Percentiles rank a stretch among this genome's conserved stretches.
Evolutionary conservation across 768 basidiomycete genomes (phyloP).

Genomic region (Solioccasus polychromus): DNA sequence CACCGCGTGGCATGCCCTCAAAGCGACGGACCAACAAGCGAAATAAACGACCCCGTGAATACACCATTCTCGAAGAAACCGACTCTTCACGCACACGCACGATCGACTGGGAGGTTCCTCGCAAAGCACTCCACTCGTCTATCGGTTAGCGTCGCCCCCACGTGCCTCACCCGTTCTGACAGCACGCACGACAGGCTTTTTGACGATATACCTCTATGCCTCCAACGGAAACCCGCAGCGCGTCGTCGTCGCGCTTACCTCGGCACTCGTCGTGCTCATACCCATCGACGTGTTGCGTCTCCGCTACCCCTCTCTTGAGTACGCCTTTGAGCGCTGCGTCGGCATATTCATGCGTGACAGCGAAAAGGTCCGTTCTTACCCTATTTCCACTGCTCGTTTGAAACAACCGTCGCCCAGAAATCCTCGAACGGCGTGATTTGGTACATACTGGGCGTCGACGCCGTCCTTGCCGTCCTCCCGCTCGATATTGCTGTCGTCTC

Average conservation of each 20-base stretch:
- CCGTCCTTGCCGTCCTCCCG: slow-evolving; percentile 73
- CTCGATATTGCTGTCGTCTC: slow-evolving; percentile 87
- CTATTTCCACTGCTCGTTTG: neutral
- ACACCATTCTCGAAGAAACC: no score
- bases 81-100: slow-evolving; percentile 3
- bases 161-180: slow-evolving; percentile 2
- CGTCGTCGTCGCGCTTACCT: slow-evolving; percentile 62
- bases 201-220: slow-evolving; percentile 57
- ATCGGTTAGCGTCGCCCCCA: slow-evolving; percentile 58
- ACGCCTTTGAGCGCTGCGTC: slow-evolving; percentile 63
- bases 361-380: slow-evolving; percentile 54
- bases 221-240: slow-evolving; percentile 44
- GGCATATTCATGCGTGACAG: slow-evolving; percentile 90
- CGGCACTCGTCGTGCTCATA: slow-evolving; percentile 62
- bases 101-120: slow-evolving; percentile 86
- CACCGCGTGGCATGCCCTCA: slow-evolving; percentile 35
- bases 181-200: slow-evolving; percentile 52
- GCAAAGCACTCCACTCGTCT: slow-evolving; percentile 83
- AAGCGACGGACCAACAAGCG: slow-evolving; percentile 28
- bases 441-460: slow-evolving; percentile 87
- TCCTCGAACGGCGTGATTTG: slow-evolving; percentile 80
- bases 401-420: slow-evolving; percentile 31
- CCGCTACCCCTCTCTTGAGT: slow-evolving; percentile 58
- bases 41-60: no score
- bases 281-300: slow-evolving; percentile 79